phyloP scores from a whole-genome alignment of 2,329 filamentous ascomycete species.

The Fusarium sarcochroum region DNA sequence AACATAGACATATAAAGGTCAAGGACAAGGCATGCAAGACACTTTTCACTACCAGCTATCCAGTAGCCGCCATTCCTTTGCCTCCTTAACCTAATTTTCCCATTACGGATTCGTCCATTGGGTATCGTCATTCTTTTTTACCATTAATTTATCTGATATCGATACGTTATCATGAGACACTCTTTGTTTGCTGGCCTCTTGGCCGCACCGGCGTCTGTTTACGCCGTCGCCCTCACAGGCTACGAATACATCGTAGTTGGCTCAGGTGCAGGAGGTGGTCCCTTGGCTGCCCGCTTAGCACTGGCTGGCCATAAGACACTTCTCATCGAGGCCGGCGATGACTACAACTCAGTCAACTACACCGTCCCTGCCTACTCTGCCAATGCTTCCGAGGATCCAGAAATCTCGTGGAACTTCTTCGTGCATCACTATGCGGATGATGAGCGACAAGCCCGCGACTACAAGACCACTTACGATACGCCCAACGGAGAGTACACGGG shows the following conservation, averaged over 20 bases:
- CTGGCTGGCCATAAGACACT: slow-evolving; percentile 71
- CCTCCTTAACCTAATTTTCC: neutral
- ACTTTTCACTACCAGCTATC: too few species aligned
- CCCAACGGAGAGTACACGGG: slow-evolving; percentile 66
- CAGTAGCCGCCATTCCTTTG: too few species aligned
- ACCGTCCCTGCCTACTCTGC: slow-evolving; percentile 68
- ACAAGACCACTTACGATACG: slow-evolving; percentile 70
- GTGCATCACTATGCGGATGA: slow-evolving; percentile 73
- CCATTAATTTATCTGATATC: neutral
- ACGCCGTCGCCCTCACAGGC: slow-evolving; percentile 38
- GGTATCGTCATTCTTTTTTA: slow-evolving; percentile 1
- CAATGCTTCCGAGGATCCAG: slow-evolving; percentile 67
- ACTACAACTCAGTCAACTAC: slow-evolving; percentile 66
- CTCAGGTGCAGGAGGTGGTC: slow-evolving; percentile 72
- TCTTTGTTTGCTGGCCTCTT: slow-evolving; percentile 28
- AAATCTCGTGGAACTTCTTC: slow-evolving; percentile 74
- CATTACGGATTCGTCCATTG: neutral
- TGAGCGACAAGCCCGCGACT: slow-evolving; percentile 66
- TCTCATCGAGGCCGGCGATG: slow-evolving; percentile 73
- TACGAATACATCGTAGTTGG: slow-evolving; percentile 74
- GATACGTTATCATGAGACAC: slow-evolving; percentile 28
- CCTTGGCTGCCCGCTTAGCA: slow-evolving; percentile 70
- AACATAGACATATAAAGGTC: neutral
- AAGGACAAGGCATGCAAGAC: too few species aligned
- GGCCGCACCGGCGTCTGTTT: slow-evolving; percentile 30